Conservation (phyloP, 2,329 filamentous ascomycete genomes). For the Hortaea werneckii region DNA sequence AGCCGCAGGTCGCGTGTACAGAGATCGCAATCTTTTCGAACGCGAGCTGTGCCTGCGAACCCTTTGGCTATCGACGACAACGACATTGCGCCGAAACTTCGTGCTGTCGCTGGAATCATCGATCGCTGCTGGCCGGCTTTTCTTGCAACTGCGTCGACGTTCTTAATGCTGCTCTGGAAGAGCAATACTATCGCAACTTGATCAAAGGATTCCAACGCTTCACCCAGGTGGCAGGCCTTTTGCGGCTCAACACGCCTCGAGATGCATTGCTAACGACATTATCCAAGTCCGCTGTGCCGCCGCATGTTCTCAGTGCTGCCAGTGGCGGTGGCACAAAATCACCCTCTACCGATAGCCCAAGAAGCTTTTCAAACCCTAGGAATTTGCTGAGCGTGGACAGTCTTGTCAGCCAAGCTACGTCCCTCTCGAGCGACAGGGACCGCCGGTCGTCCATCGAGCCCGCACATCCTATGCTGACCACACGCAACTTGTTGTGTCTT, state of each 20-base stretch:
- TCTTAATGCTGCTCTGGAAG: conserved; percentile 86
- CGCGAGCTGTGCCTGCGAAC: conserved; percentile 71
- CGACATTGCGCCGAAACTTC: conserved; percentile 59
- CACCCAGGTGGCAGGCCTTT: conserved; percentile 81
- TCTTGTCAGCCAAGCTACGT: conserved; percentile 49
- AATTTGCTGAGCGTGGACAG: conserved; percentile 66
- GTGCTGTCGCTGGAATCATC: conserved; percentile 70
- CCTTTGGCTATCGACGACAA: conserved; percentile 68
- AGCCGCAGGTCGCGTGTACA: conserved; percentile 7
- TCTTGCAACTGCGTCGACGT: conserved; percentile 88
- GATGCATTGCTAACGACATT: conserved; percentile 93
- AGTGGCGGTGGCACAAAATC: conserved; percentile 19
- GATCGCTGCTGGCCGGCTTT: conserved; percentile 94
- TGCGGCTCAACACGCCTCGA: conserved; percentile 73
- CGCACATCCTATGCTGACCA: conserved; percentile 55
- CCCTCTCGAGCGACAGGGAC: conserved; percentile 43
- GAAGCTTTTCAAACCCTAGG: conserved; percentile 61
- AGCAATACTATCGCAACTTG: conserved; percentile 84
- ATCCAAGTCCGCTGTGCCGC: conserved; percentile 83
- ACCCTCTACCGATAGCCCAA: conserved; percentile 39
- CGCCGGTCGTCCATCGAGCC: conserved; percentile 49
- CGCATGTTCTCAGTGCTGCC: conserved; percentile 48
- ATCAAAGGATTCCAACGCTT: conserved; percentile 92
- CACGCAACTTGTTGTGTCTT: conserved; percentile 80
- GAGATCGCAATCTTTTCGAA: conserved; percentile 59